phyloP scores from a whole-genome alignment of 225 moss, liverwort and hornwort species.

The Bryoerythrophyllum caledonicum region DNA sequence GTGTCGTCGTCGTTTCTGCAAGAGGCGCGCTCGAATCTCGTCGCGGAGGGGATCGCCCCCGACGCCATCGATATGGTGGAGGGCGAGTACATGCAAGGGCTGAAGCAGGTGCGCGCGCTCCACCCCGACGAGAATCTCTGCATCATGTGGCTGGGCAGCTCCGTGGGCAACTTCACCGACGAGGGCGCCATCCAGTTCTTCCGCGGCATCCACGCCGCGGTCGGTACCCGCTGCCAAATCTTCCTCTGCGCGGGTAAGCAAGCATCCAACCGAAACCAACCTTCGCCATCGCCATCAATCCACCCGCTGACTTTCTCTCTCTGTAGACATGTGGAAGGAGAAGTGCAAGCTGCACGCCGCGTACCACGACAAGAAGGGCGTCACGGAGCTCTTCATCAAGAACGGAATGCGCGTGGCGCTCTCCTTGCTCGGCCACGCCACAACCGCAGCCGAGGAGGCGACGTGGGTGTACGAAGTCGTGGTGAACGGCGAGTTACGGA shows the following conservation, averaged over 20 bases:
- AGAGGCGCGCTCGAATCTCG: conserved; percentile 67
- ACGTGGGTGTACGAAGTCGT: conserved; percentile 75
- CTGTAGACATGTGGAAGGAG: conserved; percentile 90
- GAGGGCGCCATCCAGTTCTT: conserved; percentile 60
- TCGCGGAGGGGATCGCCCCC: conserved; percentile 48
- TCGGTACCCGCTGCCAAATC: conserved; percentile 58
- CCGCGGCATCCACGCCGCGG: conserved; percentile 45
- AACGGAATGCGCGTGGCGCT: conserved; percentile 90
- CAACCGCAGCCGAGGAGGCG: conserved; percentile 43
- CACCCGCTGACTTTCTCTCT: background rate
- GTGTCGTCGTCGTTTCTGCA: conserved; percentile 74
- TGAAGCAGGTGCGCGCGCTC: conserved; percentile 57
- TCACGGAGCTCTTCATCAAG: conserved; percentile 80
- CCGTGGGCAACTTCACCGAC: conserved; percentile 66
- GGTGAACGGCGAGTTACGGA: conserved; percentile 54
- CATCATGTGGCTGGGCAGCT: conserved; percentile 84
- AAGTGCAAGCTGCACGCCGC: conserved; percentile 53
- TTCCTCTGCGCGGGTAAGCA: conserved; percentile 74
- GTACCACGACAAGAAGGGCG: conserved; percentile 66
- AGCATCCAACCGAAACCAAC: too few relatives aligned
- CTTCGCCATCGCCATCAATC: background rate
- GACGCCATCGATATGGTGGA: conserved; percentile 59
- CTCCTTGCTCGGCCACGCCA: conserved; percentile 38
- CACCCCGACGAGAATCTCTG: conserved; percentile 66
- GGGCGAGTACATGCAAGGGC: conserved; percentile 74